Base-by-base conservation (phyloP, 2,329 filamentous ascomycete genomes). In the Hypomyces rosellus region DNA sequence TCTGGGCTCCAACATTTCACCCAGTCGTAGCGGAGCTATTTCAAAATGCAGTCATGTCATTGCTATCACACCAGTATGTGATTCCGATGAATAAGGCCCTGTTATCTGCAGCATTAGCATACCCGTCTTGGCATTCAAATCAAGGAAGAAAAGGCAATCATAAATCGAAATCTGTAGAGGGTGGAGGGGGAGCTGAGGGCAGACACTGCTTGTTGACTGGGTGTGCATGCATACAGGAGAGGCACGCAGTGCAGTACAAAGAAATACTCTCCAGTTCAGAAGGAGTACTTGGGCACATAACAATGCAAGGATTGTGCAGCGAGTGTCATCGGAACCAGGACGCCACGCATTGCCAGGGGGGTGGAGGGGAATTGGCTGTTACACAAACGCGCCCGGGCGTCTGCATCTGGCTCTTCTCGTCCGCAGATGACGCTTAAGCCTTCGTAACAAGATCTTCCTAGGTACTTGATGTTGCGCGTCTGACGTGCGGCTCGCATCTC, bases 301-400 rank as follows among this genome's bases (percentile, higher is more conserved):
- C 39, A 44, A 42, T 39, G 54, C 55, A 59, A 50, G 56, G 57
- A 51, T 59, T 20, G 39, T 50, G 50, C 53, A 30, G 39, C 15
- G 33, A 50, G 44, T 48, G 37, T 43, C 54, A 51, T 59, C 57
- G 59, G 58, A 59, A 59, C 49, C 47, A 58, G 52, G 46, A 59
- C 55, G 59, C 58, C 57, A 61, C 52, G 53, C 56, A 59, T 51
- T 38, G 48, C 52, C 40, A 43, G 48, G 51, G 51, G 50, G 38
- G 20, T 34, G 36, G 34, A 22, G 34, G 51, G 58, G 54, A 55
- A 48, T 34, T 49, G 36, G 48, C 34, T 34, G 56, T 59, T 57
- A 56, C 56, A 57, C 57, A 47, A 51, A 53, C 49, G 39, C 49
- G 40, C 40, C 49, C 49, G 30, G 46, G 54, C 50, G 50, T 12